A percentile compares a stretch with the other conserved stretches of the same genome.
Evolutionary conservation across 257 asterid species (phyloP).

Genomic region (Hygrophila difformis): DNA sequence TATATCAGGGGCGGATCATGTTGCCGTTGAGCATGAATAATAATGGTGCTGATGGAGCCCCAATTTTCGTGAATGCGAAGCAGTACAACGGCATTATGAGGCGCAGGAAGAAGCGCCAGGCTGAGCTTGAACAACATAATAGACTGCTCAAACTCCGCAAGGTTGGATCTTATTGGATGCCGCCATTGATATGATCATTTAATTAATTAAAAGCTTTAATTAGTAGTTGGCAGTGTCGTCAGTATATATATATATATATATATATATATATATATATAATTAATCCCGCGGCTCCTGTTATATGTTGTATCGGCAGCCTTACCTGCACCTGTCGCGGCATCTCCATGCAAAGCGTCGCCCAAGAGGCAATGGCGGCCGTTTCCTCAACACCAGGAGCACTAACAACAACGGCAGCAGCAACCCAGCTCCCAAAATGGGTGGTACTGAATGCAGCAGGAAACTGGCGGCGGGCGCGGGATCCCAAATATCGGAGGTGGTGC

Average conservation of each 20-base stretch:
- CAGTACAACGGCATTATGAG: slow-evolving; percentile 72
- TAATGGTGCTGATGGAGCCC: slow-evolving; percentile 47
- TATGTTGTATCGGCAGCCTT: slow-evolving; percentile 66
- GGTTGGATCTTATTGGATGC: no score
- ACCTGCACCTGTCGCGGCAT: slow-evolving; percentile 77
- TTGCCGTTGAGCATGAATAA: slow-evolving; percentile 49
- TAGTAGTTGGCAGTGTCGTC: no score
- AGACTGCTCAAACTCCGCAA: slow-evolving; percentile 38
- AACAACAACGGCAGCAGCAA: slow-evolving; percentile 13
- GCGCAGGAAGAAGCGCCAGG: slow-evolving; percentile 66
- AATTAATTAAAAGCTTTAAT: no score
- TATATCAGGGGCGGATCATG: slow-evolving; percentile 84
- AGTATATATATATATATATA: no score
- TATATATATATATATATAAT: no score
- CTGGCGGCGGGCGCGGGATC: slow-evolving; percentile 22
- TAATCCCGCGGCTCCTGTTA: no score
- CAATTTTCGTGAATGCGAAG: slow-evolving; percentile 70
- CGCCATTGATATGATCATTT: no score
- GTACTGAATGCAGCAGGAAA: slow-evolving; percentile 10
- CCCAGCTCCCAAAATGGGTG: no score
- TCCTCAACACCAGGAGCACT: slow-evolving; percentile 50
- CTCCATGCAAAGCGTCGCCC: slow-evolving; percentile 91
- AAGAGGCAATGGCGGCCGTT: slow-evolving; percentile 83
- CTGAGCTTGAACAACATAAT: slow-evolving; percentile 32
- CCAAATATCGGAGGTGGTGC: slow-evolving; percentile 37